phyloP scores from a whole-genome alignment of 2,329 filamentous ascomycete species.

The Aspergillus novofumigatus region DNA sequence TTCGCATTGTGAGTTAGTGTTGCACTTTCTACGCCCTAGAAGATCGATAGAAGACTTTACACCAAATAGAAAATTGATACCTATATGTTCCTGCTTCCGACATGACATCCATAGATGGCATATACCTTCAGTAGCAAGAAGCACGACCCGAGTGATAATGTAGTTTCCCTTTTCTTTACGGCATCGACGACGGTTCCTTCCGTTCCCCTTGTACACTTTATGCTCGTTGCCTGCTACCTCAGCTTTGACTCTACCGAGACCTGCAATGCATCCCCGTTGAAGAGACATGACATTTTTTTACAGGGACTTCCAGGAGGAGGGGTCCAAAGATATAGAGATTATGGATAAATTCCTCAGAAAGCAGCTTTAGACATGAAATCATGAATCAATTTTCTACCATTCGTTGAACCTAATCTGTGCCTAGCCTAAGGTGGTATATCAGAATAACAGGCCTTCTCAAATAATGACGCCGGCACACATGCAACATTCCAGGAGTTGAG shows the following conservation, averaged over 20 bases:
- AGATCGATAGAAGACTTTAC: constrained; percentile 20
- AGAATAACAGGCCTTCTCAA: background rate
- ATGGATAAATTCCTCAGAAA: too few relatives aligned
- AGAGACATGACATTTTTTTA: background rate
- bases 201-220: background rate
- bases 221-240: background rate
- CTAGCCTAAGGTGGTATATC: background rate
- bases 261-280: background rate
- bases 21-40: constrained; percentile 6
- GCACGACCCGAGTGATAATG: background rate
- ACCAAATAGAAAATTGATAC: constrained; percentile 22
- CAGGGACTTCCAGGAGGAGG: background rate
- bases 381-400: background rate
- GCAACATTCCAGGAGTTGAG: background rate
- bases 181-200: background rate
- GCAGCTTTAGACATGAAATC: background rate
- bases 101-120: background rate
- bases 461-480: background rate
- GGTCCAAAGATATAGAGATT: too few relatives aligned
- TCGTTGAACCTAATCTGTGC: background rate
- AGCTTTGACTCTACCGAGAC: background rate
- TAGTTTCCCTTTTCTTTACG: background rate
- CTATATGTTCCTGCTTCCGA: constrained; percentile 7
- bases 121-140: background rate
- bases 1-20: background rate